Evolutionary conservation across 1,284 basidiomycete species (phyloP).

Genomic region (Trametes polyzona): DNA sequence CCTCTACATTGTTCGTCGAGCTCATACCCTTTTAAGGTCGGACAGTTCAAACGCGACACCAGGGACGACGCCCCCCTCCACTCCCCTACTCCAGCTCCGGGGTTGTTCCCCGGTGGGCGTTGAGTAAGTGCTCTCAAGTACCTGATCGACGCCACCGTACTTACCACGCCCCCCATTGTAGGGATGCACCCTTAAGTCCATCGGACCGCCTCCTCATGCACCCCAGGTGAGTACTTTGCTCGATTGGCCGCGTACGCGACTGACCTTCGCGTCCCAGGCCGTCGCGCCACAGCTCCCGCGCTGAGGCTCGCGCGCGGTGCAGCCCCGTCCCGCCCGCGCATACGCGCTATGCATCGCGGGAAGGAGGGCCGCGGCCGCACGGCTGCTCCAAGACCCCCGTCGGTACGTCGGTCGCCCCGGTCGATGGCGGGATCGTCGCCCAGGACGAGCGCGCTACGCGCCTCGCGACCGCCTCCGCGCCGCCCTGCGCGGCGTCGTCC

Average conservation of each 20-base stretch:
- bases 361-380: too few relatives aligned
- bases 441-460: too few relatives aligned
- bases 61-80: neutral
- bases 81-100: constrained; percentile 14
- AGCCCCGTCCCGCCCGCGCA: neutral
- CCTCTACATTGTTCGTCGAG: neutral
- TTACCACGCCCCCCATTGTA: neutral
- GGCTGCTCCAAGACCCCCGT: too few relatives aligned
- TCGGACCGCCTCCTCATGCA: constrained; percentile 28
- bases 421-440: too few relatives aligned
- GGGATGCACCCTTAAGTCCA: constrained; percentile 15
- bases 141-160: constrained; percentile 4
- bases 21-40: neutral
- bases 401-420: too few relatives aligned
- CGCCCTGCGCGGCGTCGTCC: too few relatives aligned
- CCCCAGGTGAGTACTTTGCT: constrained; percentile 17
- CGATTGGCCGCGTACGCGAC: neutral
- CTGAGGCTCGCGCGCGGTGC: constrained; percentile 3
- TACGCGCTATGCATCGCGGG: too few relatives aligned
- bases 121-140: constrained; percentile 19
- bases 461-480: too few relatives aligned
- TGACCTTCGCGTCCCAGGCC: constrained; percentile 9
- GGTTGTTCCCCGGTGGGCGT: constrained; percentile 25
- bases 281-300: constrained; percentile 8
- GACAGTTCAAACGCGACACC: neutral